Base-by-base conservation (phyloP, 2,329 filamentous ascomycete species). In the Hypoxylon sp. region DNA sequence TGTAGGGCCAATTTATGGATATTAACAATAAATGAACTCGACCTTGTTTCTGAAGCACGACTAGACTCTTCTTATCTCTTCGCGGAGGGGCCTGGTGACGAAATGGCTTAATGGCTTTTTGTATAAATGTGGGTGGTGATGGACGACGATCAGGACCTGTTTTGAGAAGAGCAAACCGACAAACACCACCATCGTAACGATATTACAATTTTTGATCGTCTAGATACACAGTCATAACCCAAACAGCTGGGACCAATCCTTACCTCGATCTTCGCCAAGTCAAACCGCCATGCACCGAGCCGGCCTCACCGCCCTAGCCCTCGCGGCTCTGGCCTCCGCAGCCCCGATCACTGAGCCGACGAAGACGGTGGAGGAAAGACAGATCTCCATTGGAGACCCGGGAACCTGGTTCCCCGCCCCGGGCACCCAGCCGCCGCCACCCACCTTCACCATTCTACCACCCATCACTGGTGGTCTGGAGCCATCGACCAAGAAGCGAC, bases 11-110 rank as follows among this genome's bases (percentile, higher is more conserved):
- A 77, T 78, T 64, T 78, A 77, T 70, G 50, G 72, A 77, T 73
- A 77, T 78, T 77, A 72, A 69, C 30, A 73, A 71, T 74, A 77
- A 66, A 78, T 74, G 72, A 76, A 67, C 53, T 71, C 64, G 68
- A 70, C 63, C 58, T 33, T 55, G 48, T 71, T 65, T 64, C 53
- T 61, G 63, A 60, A 55, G 59, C 51, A 49, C 44, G 57, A 56
- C 48, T 67, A 60, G 69, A 46, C 69, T 68, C 59, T 71, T 68
- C 63, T 72, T 73, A 71, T 73, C 74, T 73, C 51, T 64, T 64
- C 53, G 44, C 51, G 50, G 63, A 50, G n/a, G 66, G 69, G 54
- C 50, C 40, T 63, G 37, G 60, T 61, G 59, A 67, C 31, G 65
- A 40, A 54, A 44, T 64, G 55, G 59, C 62, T 62, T 25, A 25